Base-by-base conservation (phyloP, 2,329 filamentous ascomycete species). In the Fusarium armeniacum region DNA sequence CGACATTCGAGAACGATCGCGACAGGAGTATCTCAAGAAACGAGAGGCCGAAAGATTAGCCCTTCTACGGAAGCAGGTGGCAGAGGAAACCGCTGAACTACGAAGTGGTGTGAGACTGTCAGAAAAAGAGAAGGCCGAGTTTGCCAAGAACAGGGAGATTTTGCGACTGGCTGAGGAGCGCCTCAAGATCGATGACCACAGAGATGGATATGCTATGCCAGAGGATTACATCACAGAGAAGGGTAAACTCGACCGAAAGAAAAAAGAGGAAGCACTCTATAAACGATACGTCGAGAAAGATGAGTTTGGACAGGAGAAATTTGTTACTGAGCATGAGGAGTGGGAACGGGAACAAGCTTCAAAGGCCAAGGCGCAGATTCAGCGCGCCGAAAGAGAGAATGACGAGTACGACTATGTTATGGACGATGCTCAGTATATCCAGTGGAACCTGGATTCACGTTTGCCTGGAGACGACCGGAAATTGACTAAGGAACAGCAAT, bases 161-260 rank as follows among this genome's bases (percentile, higher is more conserved):
- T 81, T 97, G 43, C 86, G 90, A 36, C 84, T 97, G 43, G 93
- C 93, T 2, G 93, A 98, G 80, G 93, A 97, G 78, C 87, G 95
- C 24, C 83, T 95, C 58, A 88, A 88, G 44, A 97, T 99, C 69
- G 94, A 98, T 77, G 95, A 98, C 72, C 90, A 97, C 78, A 87
- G 91, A 22, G 94, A 98, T 81, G 95, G 95, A 3, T 99, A 98
- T 80, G 87, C 91, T 70, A 90, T 99, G 83, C 96, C 95, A 0
- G 94, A 98, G 69, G 94, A 98, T 78, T 97, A 97, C 77, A 95
- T 97, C 67, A 97, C 93, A 0, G 94, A 97, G 77, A 94, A 95
- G 80, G 94, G 93, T 24, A 96, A 97, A 76, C 90, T 97, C 67
- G 92, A 97, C 77, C 86, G 87, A 72, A 94, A 92, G 78, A 92